Evolutionary conservation across 148 eudicot genomes (phyloP), one percentile per base, ranked within the genome.

Genomic region (Rhododendron henanense): DNA sequence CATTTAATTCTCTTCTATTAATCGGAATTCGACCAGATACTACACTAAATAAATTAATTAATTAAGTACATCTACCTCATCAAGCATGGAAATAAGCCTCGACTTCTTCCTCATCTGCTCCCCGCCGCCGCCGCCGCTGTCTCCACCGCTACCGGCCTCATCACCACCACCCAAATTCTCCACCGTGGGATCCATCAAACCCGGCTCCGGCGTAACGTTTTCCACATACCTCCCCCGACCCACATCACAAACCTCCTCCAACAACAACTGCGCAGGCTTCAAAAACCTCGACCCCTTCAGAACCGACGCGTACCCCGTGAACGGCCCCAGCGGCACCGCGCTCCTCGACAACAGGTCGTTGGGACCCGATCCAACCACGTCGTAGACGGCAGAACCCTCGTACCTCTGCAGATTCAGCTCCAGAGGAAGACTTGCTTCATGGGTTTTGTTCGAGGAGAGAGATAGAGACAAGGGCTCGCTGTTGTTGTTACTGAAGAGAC

Each of bases 261-360:
- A 80, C 87, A 96, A 53, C 81, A 85, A 85, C 79, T 92, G 96
- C 10, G 99, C 97, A 2, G 99, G 98, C 81, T 87, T 94, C 90
- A 95, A 87, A 74, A 93, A 96, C 87, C 90, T 94, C 4, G 99
- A 96, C 0, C 94, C 93, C 84, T 88, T 95, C 85, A 96, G n/a
- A 28, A 96, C 90, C 7, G 95, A 89, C 25, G 98, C 89, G 74
- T 96, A 96, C 1, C 99, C 99, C 1, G 98, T 96, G 41, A 96
- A 96, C 0, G 98, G 98, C 53, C 99, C 99, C 0, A 95, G 87
- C 13, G 99, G 98, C 0, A 85, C 94, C 55, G 84, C 82, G 76
- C 90, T 89, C 28, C 90, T 88, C 1, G 87, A 84, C 65, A 67
- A n/a, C 65, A 59, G 10, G 55, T 90, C 92, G 57, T 84, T 82